Conservation (phyloP, 2,329 filamentous ascomycete genomes). For the Cylindrodendrum hubeiense region DNA sequence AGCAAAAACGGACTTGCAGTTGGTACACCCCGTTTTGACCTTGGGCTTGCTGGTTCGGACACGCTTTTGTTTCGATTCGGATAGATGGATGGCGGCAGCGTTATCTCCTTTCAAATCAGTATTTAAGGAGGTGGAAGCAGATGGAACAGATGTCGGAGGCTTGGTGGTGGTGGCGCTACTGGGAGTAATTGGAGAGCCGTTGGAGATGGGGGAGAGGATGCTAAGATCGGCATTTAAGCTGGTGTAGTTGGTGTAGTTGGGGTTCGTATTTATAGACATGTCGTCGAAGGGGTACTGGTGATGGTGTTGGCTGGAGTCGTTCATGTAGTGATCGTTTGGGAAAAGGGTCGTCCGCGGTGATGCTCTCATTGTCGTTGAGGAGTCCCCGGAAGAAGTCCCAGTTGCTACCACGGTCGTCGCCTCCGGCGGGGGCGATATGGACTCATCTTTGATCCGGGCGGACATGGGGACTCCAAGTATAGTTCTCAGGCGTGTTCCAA, state of each 20-base stretch:
- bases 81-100: not conserved
- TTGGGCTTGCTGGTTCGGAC: conserved; percentile 69
- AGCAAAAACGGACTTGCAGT: conserved; percentile 71
- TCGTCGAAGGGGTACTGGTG: conserved; percentile 19
- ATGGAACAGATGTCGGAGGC: conserved; percentile 18
- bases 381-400: conserved; percentile 10
- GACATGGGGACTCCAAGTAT: conserved; percentile 29
- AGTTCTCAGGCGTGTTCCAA: not conserved
- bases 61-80: conserved; percentile 51
- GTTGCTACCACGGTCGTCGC: conserved; percentile 24
- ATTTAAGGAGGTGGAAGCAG: conserved; percentile 12
- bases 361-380: conserved; percentile 9
- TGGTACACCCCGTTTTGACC: conserved; percentile 75
- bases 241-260: conserved; percentile 8
- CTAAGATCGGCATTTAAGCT: not conserved
- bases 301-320: conserved; percentile 5
- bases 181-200: conserved; percentile 21
- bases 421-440: conserved; percentile 34
- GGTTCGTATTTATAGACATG: conserved; percentile 7
- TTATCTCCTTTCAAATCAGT: conserved; percentile 7
- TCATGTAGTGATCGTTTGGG: conserved; percentile 22
- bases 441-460: conserved; percentile 39
- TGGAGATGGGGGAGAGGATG: conserved; percentile 8
- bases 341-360: conserved; percentile 16
- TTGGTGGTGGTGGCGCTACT: conserved; percentile 17